Evolutionary conservation across 192 early-diverging fungal genomes (phyloP), one percentile per base, ranked within the genome.

Genomic region (Nowakowskiella sp.): DNA sequence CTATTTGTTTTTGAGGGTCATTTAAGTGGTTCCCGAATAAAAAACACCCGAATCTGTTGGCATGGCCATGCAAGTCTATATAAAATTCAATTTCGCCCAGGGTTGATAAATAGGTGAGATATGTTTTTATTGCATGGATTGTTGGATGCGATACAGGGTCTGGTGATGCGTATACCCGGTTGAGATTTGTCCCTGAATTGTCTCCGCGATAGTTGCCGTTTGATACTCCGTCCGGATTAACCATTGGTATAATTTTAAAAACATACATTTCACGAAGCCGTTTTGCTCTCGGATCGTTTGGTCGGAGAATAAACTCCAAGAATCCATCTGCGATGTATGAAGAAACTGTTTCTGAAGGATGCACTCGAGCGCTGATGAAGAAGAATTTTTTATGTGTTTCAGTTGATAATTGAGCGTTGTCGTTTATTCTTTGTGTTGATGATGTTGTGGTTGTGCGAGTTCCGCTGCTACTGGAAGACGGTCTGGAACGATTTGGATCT

Each of bases 51-150:
- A 30, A 24, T 28, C 60, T 63, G 30, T 63, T 63, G 6, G 61
- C 61, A 63, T 63, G 61, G 24, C 61, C 61, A 26, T 63, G 61
- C 7, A 63, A 53, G 26, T 63, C 61, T 31, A 63, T 39, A 22
- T 61, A 63, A 26, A 32, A 63, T 27, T 44, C 5, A 3, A 63
- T 19, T 4, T 22, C 1, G 1, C 45, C 61, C 6, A 13, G 25
- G 16, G 33, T 1, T 2, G 42, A 2, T 25, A 63, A 25, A 16
- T 34, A 21, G 27, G 25, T 7, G 23, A 63, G 27, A 1, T 55
- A 63, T 10, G 7, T 19, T 21, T 19, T 27, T 5, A 42, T 48
- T 19, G 57, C 59, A 51, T 57, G 60, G 22, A 61, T 61, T 13
- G 60, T 61, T 1, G 60, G 60, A 44, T 61, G 34, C n/a, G n/a